Evolutionary conservation across 139 green algal species (phyloP).

Genomic region (Desmodesmus armatus): DNA sequence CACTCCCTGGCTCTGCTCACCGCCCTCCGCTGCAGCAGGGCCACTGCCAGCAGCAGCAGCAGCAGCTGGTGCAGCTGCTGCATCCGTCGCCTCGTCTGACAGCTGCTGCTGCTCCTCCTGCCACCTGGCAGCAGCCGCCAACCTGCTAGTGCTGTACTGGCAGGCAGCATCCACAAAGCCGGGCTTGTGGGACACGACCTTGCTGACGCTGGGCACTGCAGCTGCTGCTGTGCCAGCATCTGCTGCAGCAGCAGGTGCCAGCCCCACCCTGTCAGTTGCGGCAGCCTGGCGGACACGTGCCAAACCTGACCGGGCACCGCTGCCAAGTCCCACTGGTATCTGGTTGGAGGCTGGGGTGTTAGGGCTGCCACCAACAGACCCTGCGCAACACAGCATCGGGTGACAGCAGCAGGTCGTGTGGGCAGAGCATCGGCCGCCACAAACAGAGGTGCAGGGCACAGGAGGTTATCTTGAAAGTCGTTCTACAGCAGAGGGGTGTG

Average conservation of each 20-base stretch:
- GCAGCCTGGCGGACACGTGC: background rate
- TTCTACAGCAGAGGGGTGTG: no score
- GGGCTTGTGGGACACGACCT: background rate
- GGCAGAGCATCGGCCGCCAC: no score
- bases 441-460: no score
- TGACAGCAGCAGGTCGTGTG: no score
- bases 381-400: no score
- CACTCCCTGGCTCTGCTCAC: background rate
- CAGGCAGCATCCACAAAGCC: conserved; percentile 12
- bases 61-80: background rate
- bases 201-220: conserved; percentile 19
- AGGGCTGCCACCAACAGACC: background rate
- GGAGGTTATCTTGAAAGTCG: no score
- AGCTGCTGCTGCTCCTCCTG: background rate
- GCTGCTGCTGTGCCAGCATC: background rate
- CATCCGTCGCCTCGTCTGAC: no score
- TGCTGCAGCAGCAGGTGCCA: background rate
- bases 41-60: background rate
- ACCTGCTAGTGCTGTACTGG: conserved; percentile 15
- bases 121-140: no score
- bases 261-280: background rate
- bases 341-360: conserved; percentile 11
- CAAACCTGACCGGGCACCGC: background rate
- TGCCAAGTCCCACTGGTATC: conserved; percentile 9
- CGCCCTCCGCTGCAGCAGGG: background rate